Percentiles rank a stretch among this genome's conserved stretches.
Conservation (phyloP, 2,329 filamentous ascomycete species). For the Tolypocladium capitatum region DNA sequence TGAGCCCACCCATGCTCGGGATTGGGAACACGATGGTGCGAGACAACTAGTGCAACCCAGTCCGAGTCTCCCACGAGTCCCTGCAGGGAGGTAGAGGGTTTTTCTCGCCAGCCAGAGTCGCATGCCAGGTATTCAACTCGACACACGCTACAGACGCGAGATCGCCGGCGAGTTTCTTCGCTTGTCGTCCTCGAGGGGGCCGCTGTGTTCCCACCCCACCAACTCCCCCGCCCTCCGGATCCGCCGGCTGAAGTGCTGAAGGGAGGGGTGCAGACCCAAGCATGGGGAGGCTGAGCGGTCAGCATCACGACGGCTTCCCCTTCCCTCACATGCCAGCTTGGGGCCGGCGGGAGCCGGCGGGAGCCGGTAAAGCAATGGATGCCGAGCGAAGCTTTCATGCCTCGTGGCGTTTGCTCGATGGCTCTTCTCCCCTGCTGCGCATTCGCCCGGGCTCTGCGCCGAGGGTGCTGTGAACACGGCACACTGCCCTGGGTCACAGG, state of each 20-base stretch:
- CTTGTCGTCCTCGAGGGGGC: background rate
- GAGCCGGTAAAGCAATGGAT: background rate
- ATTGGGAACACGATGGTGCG: background rate
- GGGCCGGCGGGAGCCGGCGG: background rate
- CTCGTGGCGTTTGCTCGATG: background rate
- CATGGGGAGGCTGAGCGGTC: constrained; percentile 1
- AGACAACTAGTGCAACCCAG: background rate
- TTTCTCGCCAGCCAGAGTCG: background rate
- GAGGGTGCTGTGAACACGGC: background rate
- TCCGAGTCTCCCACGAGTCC: background rate
- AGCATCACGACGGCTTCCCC: background rate
- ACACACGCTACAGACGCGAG: background rate
- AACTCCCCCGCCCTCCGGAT: background rate
- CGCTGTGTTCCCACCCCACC: background rate
- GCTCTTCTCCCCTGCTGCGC: background rate
- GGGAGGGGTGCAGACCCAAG: background rate
- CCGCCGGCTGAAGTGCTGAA: background rate
- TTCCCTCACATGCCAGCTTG: background rate
- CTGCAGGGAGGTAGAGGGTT: background rate
- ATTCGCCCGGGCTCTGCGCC: background rate
- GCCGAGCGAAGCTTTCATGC: background rate
- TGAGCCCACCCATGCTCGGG: background rate
- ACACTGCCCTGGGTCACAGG: background rate
- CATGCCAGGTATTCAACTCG: background rate
- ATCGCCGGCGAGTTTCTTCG: background rate